Evolutionary conservation across 768 basidiomycete genomes (phyloP), one percentile per base, ranked within the genome.

Genomic region (Tricholoma sp.): DNA sequence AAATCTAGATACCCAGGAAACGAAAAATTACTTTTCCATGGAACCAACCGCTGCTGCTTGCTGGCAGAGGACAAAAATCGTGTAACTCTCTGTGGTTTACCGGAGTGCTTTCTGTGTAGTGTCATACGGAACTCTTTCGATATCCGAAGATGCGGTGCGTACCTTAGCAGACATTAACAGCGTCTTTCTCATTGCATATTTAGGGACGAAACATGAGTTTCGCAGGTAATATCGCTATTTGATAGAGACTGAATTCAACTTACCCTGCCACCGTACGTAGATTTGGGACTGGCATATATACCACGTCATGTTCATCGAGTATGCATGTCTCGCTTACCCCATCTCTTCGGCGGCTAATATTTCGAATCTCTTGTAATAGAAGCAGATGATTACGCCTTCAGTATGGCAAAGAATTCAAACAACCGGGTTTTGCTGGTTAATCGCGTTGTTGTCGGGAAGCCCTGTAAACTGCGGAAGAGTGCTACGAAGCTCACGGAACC

Each of bases 281-380:
- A 58, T 88, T 88, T 65, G 86, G 86, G n/a, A 75, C 73, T 6
- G 86, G 86, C 3, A 86, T 88, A 42, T 88, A 88, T 64, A 83
- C 82, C 1, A 84, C 83, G 12, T 64, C 79, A 2, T 85, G 84
- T 64, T 85, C 85, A 12, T 86, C 85, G 6, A 88, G 85, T 86
- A 61, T 49, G 78, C 70, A 17, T 44, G 17, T 42, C 48, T 17
- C 20, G 4, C 34, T 34, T 29, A 36, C 47, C 28, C 8, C 13
- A 24, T 12, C 0, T 12, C 10, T 34, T 0, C 10, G 48, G 29
- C 56, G 18, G 45, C 44, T 57, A 41, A 44, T 34, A 57, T 52
- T 34, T 20, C 32, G 41, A 7, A 29, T 10, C 32, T 31, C 13
- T 57, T 24, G 24, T 24, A 24, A 24, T n/a, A 87, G 85, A 87